Percentiles rank a stretch among this genome's conserved stretches.
These are phyloP conservation scores for Arachnopeziza araneosa DNA, from an alignment of 2,329 filamentous ascomycete species.

Conservation along the genomic window DNA sequence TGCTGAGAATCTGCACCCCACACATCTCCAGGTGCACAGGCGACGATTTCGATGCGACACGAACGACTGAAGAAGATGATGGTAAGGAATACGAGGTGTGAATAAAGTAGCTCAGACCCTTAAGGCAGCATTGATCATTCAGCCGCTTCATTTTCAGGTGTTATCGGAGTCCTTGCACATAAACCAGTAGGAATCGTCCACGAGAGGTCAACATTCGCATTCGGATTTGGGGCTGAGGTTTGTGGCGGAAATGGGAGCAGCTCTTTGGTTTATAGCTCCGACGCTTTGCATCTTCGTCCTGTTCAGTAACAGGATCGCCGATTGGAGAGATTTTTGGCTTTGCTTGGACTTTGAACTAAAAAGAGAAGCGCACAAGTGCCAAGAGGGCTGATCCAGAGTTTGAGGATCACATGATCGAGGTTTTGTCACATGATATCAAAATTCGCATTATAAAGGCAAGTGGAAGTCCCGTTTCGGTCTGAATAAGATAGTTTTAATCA, in stretches of 20 bases:
- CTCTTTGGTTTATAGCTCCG: background rate
- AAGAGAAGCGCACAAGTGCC: too few species aligned
- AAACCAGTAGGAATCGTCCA: background rate
- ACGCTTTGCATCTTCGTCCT: background rate
- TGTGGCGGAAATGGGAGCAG: background rate
- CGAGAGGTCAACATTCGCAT: background rate
- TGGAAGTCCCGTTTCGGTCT: too few species aligned
- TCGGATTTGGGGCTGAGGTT: background rate
- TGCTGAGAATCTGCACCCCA: background rate
- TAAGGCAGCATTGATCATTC: background rate
- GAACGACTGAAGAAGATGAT: background rate
- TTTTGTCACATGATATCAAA: too few species aligned
- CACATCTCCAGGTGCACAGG: background rate
- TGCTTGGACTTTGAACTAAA: too few species aligned
- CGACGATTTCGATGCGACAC: background rate
- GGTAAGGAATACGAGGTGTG: background rate
- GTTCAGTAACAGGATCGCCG: background rate
- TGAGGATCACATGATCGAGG: too few species aligned
- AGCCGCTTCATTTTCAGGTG: background rate
- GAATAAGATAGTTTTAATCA: too few species aligned
- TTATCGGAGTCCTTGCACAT: background rate
- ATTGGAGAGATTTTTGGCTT: too few species aligned
- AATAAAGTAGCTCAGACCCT: background rate
- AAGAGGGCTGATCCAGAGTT: too few species aligned
- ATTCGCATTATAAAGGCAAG: too few species aligned